phyloP scores from a whole-genome alignment of 495 filamentous ascomycete species.

The Chaetomium fimeti region DNA sequence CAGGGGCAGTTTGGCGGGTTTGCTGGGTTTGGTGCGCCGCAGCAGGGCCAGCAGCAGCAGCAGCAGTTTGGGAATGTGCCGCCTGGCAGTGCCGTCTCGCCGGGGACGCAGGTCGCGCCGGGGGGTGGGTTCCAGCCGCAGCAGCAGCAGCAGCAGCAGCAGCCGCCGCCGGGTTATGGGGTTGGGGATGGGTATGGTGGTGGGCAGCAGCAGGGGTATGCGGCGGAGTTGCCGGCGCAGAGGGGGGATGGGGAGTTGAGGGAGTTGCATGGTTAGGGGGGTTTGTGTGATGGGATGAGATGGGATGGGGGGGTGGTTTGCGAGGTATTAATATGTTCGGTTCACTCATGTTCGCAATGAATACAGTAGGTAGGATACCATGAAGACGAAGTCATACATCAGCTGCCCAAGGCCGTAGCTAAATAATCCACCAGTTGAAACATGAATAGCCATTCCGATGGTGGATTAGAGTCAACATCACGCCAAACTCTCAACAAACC shows the following conservation, averaged over 20 bases:
- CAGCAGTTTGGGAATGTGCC: conserved; percentile 10
- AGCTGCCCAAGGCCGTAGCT: too few relatives aligned
- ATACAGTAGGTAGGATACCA: too few relatives aligned
- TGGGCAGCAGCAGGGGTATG: conserved; percentile 18
- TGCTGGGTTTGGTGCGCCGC: conserved; percentile 8
- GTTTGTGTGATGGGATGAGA: not conserved
- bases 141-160: conserved; percentile 2
- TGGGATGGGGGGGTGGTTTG: not conserved
- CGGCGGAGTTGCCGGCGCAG: conserved; percentile 27
- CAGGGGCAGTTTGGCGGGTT: conserved; percentile 3
- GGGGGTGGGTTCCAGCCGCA: not conserved
- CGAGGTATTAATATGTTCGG: not conserved
- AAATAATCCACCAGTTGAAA: too few relatives aligned
- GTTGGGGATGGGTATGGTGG: not conserved
- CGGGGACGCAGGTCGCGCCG: not conserved
- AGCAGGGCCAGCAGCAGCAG: not conserved
- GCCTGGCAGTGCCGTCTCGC: conserved; percentile 6
- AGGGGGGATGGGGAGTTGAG: conserved; percentile 30
- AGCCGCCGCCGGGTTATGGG: too few relatives aligned
- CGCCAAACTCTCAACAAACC: too few relatives aligned
- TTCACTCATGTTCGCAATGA: not conserved
- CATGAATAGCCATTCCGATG: too few relatives aligned
- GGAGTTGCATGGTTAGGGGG: conserved; percentile 11
- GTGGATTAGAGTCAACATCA: too few relatives aligned
- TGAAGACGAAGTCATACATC: too few relatives aligned